Percentiles rank a stretch among this genome's conserved stretches.
These are phyloP conservation scores for Kwoniella shivajii DNA, from an alignment of 1,284 basidiomycete genomes.

Conservation along the genomic window DNA sequence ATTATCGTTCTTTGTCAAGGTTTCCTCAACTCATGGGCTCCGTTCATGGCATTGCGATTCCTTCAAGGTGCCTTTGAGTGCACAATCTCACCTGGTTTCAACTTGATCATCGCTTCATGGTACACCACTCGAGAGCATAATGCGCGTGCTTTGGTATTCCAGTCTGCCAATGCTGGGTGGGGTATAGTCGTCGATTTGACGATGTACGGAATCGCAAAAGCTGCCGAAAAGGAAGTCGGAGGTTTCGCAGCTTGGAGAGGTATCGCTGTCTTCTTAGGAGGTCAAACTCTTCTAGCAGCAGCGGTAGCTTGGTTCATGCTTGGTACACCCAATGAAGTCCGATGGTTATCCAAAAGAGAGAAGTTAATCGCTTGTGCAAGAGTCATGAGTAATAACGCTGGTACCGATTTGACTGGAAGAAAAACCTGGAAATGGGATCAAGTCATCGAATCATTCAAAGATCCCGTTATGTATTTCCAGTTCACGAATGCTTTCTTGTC, in stretches of 20 bases:
- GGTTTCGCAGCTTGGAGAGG: slow-evolving; percentile 36
- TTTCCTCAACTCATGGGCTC: slow-evolving; percentile 36
- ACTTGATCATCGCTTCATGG: slow-evolving; percentile 31
- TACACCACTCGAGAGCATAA: slow-evolving; percentile 36
- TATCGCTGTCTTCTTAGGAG: slow-evolving; percentile 45
- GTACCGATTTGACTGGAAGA: slow-evolving; percentile 36
- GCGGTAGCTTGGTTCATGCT: slow-evolving; percentile 33
- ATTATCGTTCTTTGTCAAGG: slow-evolving; percentile 36
- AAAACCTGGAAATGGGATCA: slow-evolving; percentile 44
- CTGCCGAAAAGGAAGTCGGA: slow-evolving; percentile 22
- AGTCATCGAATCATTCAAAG: slow-evolving; percentile 32
- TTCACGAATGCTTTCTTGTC: slow-evolving; percentile 37
- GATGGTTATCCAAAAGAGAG: slow-evolving; percentile 39
- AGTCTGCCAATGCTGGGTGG: slow-evolving; percentile 31
- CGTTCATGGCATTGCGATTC: slow-evolving; percentile 41
- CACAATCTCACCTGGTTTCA: slow-evolving; percentile 34
- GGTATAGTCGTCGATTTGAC: slow-evolving; percentile 29
- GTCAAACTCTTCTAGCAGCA: slow-evolving; percentile 32
- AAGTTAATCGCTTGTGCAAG: slow-evolving; percentile 35
- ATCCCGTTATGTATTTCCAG: slow-evolving; percentile 39
- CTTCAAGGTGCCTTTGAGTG: slow-evolving; percentile 40
- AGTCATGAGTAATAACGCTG: slow-evolving; percentile 39
- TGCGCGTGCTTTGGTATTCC: slow-evolving; percentile 28
- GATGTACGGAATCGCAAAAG: slow-evolving; percentile 36
- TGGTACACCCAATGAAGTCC: slow-evolving; percentile 41